phyloP scores from a whole-genome alignment of 345 rosid genomes.

The Acer negundo region DNA sequence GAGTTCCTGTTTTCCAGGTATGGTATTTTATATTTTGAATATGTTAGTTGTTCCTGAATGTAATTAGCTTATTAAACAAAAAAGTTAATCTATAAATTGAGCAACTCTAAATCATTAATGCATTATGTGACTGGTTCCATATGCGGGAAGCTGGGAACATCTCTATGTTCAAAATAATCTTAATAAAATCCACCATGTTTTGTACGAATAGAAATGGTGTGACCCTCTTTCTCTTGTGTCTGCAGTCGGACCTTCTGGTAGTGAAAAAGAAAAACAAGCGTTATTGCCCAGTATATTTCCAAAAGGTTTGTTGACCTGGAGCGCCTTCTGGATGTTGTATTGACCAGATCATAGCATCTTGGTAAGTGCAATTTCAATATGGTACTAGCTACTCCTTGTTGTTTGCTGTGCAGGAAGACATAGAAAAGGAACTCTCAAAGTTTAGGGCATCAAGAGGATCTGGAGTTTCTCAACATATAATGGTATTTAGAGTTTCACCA shows the following conservation, averaged over 20 bases:
- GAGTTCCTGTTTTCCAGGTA: constrained; percentile 99
- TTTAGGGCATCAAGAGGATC: constrained; percentile 65
- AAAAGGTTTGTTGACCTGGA: constrained; percentile 60
- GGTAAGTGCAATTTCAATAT: neutral
- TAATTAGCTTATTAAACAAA: neutral
- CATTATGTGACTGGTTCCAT: neutral
- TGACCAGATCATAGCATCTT: constrained; percentile 1
- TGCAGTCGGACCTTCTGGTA: constrained; percentile 91
- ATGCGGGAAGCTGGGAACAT: neutral
- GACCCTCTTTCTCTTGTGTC: neutral
- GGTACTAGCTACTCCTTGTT: constrained; percentile 13
- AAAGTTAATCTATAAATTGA: neutral
- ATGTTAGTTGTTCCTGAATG: neutral
- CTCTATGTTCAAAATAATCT: neutral
- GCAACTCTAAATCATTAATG: neutral
- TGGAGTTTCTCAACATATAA: constrained; percentile 68
- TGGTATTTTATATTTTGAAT: neutral
- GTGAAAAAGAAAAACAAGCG: constrained; percentile 81
- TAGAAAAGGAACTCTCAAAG: constrained; percentile 79
- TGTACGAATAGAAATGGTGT: neutral
- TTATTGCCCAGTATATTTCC: constrained; percentile 89
- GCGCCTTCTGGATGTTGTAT: constrained; percentile 12
- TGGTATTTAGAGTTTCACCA: constrained; percentile 48
- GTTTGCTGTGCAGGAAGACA: constrained; percentile 64
- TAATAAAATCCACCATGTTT: neutral